Evolutionary conservation across 768 basidiomycete species (phyloP).

Genomic region (Serendipita indica): DNA sequence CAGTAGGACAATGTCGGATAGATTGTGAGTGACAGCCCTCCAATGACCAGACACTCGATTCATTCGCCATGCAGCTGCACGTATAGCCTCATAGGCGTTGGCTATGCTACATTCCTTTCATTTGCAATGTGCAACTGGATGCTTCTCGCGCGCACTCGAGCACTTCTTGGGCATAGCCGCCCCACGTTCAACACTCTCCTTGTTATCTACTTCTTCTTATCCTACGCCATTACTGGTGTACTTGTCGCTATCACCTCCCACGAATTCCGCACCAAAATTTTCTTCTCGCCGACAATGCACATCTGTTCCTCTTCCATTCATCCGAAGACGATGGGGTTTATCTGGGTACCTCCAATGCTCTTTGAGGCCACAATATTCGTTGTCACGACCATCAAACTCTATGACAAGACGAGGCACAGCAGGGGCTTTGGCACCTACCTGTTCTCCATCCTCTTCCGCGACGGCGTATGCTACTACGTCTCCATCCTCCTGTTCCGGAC

Average conservation of each 20-base stretch:
- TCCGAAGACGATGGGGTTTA: background rate
- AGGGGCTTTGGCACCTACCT: background rate
- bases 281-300: background rate
- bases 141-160: background rate
- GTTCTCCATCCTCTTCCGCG: background rate
- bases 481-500: background rate
- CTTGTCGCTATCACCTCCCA: background rate
- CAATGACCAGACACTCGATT: background rate
- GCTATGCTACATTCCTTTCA: background rate
- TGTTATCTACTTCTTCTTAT: background rate
- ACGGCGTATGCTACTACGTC: background rate
- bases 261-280: background rate
- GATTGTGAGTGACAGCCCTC: no score
- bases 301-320: background rate
- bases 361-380: background rate
- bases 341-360: background rate
- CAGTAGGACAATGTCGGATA: no score
- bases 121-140: background rate
- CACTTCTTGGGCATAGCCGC: background rate
- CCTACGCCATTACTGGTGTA: background rate
- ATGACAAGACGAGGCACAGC: background rate
- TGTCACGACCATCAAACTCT: background rate
- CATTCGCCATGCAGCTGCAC: background rate
- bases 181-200: background rate
- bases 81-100: background rate